These are phyloP conservation scores for Suillus paluster DNA, from an alignment of 768 basidiomycete genomes.

Conservation along the genomic window DNA sequence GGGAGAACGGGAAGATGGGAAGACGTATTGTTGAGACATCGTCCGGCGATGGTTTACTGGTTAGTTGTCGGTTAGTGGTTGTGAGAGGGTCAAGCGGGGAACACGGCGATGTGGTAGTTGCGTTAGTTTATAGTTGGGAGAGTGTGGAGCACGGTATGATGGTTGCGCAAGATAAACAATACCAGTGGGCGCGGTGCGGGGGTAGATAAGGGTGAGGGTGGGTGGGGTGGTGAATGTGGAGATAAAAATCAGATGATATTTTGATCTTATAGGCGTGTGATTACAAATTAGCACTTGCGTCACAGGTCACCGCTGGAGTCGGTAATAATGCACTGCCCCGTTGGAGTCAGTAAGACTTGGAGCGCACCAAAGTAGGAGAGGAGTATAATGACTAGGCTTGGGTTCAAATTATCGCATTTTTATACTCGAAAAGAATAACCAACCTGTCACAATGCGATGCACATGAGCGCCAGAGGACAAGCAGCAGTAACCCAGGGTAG, in stretches of 20 bases:
- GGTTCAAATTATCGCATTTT: neutral
- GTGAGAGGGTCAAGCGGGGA: neutral
- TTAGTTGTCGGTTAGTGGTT: neutral
- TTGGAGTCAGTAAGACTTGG: neutral
- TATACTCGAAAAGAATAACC: neutral
- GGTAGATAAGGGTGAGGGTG: neutral
- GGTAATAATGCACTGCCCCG: neutral
- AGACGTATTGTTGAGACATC: conserved; percentile 26
- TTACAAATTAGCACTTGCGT: neutral
- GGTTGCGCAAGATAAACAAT: neutral
- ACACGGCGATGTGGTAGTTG: neutral
- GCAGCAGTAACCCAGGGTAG: neutral
- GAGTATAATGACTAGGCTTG: neutral
- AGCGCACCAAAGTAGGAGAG: neutral
- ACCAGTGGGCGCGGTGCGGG: neutral
- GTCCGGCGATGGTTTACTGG: neutral
- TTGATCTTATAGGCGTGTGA: neutral
- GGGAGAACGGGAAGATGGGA: conserved; percentile 22
- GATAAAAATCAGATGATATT: neutral
- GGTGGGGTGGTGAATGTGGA: neutral
- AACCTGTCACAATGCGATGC: neutral
- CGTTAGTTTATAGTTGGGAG: neutral
- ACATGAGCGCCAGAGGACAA: neutral
- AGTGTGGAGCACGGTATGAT: neutral
- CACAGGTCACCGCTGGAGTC: neutral